phyloP scores from a whole-genome alignment of 805 yeast genomes.

The Cyberlindnera bimundalis region DNA sequence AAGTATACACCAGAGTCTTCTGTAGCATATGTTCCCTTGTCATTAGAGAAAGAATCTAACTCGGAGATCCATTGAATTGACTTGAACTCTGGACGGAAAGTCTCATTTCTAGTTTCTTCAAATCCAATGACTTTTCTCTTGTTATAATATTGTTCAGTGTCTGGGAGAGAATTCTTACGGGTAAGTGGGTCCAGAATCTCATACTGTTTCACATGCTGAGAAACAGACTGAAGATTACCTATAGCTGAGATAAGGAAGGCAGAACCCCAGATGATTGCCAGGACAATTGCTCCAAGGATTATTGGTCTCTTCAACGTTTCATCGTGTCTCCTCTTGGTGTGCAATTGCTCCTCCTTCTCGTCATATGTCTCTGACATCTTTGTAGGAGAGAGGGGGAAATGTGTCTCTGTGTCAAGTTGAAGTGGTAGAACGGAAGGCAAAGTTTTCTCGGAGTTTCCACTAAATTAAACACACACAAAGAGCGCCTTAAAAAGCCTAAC shows the following conservation, averaged over 20 bases:
- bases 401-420: no score
- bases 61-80: conserved; percentile 67
- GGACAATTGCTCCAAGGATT: neutral
- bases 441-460: no score
- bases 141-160: no score
- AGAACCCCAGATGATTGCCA: conserved; percentile 14
- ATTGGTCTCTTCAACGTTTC: neutral
- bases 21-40: conserved; percentile 65
- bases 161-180: conserved; percentile 2
- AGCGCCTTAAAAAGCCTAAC: no score
- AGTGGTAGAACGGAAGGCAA: no score
- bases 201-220: conserved; percentile 6
- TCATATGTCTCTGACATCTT: no score
- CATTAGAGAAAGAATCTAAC: conserved; percentile 46
- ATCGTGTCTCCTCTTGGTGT: no score
- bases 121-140: conserved; percentile 28
- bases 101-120: conserved; percentile 48
- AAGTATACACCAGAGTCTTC: conserved; percentile 45
- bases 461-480: no score
- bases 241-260: conserved; percentile 8
- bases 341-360: no score
- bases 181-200: conserved; percentile 8
- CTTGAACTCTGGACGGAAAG: conserved; percentile 50
- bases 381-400: no score
- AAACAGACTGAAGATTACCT: conserved; percentile 9